phyloP scores from a whole-genome alignment of 2,329 filamentous ascomycete species.

The Neonectria faginata region DNA sequence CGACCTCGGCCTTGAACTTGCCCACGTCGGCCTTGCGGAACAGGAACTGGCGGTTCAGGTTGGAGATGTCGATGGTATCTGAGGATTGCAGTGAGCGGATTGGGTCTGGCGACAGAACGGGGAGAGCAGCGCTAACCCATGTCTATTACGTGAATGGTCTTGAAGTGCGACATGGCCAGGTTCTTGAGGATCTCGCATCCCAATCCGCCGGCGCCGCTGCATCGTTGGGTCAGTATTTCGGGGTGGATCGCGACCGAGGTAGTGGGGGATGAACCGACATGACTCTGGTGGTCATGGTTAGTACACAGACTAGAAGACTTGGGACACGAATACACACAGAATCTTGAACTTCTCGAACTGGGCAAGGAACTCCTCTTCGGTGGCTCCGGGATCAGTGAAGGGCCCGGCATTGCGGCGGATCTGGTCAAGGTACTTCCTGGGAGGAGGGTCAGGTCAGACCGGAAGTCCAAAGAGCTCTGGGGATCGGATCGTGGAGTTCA shows the following conservation, averaged over 20 bases:
- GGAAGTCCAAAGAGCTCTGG: conserved; percentile 16
- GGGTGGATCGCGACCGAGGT: conserved; percentile 21
- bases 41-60: conserved; percentile 96
- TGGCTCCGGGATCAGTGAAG: conserved; percentile 76
- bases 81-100: conserved; percentile 29
- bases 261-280: conserved; percentile 55
- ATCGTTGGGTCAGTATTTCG: conserved; percentile 33
- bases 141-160: conserved; percentile 97
- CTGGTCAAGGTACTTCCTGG: conserved; percentile 85
- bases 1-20: conserved; percentile 92
- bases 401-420: conserved; percentile 83
- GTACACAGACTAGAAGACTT: conserved; percentile 4
- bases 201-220: conserved; percentile 89
- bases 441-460: conserved; percentile 35
- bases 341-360: conserved; percentile 79
- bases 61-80: conserved; percentile 99
- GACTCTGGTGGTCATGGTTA: conserved; percentile 58
- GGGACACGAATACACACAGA: conserved; percentile 65
- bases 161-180: conserved; percentile 93
- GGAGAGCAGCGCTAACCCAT: conserved; percentile 74
- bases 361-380: conserved; percentile 63
- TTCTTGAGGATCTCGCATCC: conserved; percentile 98
- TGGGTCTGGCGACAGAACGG: not conserved
- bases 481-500: conserved; percentile 29
- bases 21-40: conserved; percentile 94